Evolutionary conservation across 2,329 filamentous ascomycete genomes (phyloP).

Genomic region (Pseudocercospora vitis): DNA sequence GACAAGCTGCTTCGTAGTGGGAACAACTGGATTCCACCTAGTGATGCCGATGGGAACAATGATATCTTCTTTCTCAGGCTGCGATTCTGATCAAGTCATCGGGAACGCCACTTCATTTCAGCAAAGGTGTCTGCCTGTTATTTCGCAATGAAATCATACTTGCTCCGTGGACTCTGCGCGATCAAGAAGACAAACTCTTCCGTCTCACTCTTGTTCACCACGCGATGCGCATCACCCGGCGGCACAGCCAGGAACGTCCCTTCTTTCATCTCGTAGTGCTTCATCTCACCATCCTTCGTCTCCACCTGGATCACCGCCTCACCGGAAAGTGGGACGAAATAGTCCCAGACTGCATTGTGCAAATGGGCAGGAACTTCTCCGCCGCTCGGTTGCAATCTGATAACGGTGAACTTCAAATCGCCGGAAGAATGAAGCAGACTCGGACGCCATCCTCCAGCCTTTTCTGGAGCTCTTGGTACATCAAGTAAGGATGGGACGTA

Average conservation of each 20-base stretch:
- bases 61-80: no score
- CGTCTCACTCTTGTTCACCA: conserved; percentile 16
- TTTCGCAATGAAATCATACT: conserved; percentile 18
- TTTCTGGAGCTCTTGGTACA: conserved; percentile 6
- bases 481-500: conserved; percentile 12
- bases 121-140: background rate
- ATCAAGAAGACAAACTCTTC: conserved; percentile 21
- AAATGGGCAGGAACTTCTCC: conserved; percentile 20
- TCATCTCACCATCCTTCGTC: conserved; percentile 20
- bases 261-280: conserved; percentile 18
- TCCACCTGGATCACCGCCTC: conserved; percentile 17
- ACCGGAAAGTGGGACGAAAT: conserved; percentile 13
- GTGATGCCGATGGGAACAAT: no score
- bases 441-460: conserved; percentile 22
- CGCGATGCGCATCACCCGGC: conserved; percentile 21
- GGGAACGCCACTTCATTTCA: no score
- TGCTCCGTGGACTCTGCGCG: conserved; percentile 18
- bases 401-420: conserved; percentile 22
- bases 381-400: conserved; percentile 7
- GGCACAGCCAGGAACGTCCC: conserved; percentile 18
- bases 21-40: no score
- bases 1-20: no score
- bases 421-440: conserved; percentile 20
- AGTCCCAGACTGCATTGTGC: conserved; percentile 16
- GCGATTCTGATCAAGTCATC: no score